Conservation (phyloP, 305 asterid genomes). For the Fraxinus paxiana region DNA sequence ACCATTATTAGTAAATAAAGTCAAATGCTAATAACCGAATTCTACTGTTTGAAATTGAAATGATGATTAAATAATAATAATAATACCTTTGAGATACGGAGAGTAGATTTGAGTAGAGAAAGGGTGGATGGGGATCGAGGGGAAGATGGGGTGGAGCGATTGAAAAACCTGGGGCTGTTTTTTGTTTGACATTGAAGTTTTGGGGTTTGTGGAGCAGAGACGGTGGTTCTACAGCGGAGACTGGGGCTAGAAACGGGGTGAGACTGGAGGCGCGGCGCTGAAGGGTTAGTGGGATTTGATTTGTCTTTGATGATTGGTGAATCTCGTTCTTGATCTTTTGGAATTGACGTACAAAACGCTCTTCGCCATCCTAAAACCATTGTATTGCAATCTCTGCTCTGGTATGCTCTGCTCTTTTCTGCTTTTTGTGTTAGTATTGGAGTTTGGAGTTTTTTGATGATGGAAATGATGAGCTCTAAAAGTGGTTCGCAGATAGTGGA, state of each 20-base stretch:
- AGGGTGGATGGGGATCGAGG: constrained; percentile 86
- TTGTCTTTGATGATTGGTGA: constrained; percentile 28
- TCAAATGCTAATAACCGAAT: constrained; percentile 17
- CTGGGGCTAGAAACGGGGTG: constrained; percentile 44
- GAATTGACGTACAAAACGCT: constrained; percentile 86
- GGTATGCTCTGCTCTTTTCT: not conserved
- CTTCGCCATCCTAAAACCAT: constrained; percentile 90
- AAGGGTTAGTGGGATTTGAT: constrained; percentile 52
- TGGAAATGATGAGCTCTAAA: constrained; percentile 8
- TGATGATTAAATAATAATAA: not conserved
- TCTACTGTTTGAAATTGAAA: constrained; percentile 21
- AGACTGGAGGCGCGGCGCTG: constrained; percentile 69
- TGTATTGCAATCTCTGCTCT: not conserved
- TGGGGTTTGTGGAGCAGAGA: constrained; percentile 37
- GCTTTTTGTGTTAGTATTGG: not conserved
- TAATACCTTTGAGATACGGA: constrained; percentile 54
- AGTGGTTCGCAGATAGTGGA: constrained; percentile 9
- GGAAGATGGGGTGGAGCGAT: constrained; percentile 72
- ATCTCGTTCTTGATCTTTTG: constrained; percentile 43
- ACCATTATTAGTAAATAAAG: constrained; percentile 21
- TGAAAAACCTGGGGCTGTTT: constrained; percentile 58
- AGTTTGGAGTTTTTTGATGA: constrained; percentile 3
- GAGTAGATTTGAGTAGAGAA: constrained; percentile 65
- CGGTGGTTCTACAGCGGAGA: constrained; percentile 55
- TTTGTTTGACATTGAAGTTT: constrained; percentile 57